Conservation (phyloP, 176 grass and related monocot species). For the Bolboschoenus planiculmis region DNA sequence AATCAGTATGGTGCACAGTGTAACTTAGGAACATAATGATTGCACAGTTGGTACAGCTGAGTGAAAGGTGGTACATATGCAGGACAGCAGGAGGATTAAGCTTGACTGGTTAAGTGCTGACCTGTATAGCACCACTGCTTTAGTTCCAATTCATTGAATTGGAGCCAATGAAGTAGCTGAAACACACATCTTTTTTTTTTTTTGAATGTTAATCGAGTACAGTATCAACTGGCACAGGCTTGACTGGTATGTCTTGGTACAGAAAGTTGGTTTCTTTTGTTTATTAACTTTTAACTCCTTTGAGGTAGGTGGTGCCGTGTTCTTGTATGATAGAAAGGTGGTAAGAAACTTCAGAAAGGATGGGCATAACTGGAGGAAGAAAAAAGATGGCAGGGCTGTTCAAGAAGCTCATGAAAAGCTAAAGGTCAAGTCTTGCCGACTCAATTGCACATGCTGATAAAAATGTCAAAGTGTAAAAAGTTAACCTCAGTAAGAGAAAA, state of each 20-base stretch:
- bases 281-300: background rate
- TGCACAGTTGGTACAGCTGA: background rate
- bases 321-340: constrained; percentile 90
- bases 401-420: constrained; percentile 99
- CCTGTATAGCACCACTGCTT: background rate
- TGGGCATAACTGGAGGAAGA: constrained; percentile 95
- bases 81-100: background rate
- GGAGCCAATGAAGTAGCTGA: background rate
- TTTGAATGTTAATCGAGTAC: background rate
- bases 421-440: constrained; percentile 38
- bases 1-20: background rate
- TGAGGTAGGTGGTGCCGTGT: constrained; percentile 52
- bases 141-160: background rate
- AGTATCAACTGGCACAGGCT: background rate
- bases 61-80: background rate
- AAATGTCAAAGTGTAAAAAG: background rate
- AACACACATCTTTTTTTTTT: background rate
- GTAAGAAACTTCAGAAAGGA: constrained; percentile 96
- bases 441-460: background rate
- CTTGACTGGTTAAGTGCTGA: background rate
- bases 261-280: background rate
- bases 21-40: background rate
- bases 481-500: background rate
- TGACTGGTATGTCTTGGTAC: background rate
- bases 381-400: constrained; percentile 94